Percentiles rank a stretch among this genome's conserved stretches.
Evolutionary conservation across 208 protist species (phyloP).

Genomic region (Trypanosoma avium): DNA sequence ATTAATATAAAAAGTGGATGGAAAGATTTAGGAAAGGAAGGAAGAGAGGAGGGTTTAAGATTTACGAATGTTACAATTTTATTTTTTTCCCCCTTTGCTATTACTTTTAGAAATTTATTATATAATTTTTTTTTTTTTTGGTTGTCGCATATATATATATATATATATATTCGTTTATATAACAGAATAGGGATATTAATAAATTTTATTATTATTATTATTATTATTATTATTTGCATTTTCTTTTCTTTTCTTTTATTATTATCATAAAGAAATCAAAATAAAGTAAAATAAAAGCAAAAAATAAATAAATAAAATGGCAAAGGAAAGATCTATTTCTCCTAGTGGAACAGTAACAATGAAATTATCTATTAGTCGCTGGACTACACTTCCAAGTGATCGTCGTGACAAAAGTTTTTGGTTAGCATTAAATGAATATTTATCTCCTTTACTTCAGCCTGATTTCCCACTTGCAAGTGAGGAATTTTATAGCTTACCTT

Average conservation of each 20-base stretch:
- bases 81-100: not conserved
- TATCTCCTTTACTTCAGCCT: conserved; percentile 38
- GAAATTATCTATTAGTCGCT: conserved; percentile 17
- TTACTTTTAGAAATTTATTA: not conserved
- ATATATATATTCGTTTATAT: no score
- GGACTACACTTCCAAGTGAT: conserved; percentile 45
- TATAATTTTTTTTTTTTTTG: conserved; percentile 6
- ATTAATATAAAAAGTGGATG: no score
- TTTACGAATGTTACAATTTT: not conserved
- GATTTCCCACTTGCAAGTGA: conserved; percentile 47
- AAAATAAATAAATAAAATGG: not conserved
- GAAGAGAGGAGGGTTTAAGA: not conserved
- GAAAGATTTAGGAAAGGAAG: not conserved
- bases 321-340: not conserved
- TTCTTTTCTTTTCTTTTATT: conserved; percentile 9
- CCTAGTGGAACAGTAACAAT: not conserved
- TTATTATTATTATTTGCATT: not conserved
- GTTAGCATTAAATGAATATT: conserved; percentile 52
- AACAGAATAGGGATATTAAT: no score
- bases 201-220: conserved; percentile 15
- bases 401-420: conserved; percentile 67
- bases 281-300: not conserved
- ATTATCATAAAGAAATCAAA: not conserved
- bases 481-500: conserved; percentile 49
- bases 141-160: not conserved